These are phyloP conservation scores for Emmonsiellopsis sp. DNA, from an alignment of 2,329 filamentous ascomycete genomes.

Conservation along the genomic window DNA sequence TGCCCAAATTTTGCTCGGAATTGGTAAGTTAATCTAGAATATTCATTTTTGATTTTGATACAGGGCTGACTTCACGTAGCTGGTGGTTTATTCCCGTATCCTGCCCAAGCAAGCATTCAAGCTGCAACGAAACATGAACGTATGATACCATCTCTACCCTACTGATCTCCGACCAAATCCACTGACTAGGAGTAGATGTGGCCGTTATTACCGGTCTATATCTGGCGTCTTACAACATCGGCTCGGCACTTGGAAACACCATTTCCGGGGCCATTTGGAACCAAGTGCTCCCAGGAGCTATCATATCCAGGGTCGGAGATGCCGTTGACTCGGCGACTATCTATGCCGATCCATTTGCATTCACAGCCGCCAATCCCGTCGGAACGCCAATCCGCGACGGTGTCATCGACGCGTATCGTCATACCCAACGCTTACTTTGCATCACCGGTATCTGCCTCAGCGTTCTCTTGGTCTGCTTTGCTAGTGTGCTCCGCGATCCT, in stretches of 20 bases:
- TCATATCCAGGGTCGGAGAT: slow-evolving; percentile 32
- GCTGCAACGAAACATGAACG: slow-evolving; percentile 42
- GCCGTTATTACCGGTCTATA: slow-evolving; percentile 56
- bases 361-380: slow-evolving; percentile 29
- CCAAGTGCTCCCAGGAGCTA: slow-evolving; percentile 42
- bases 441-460: slow-evolving; percentile 43
- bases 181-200: slow-evolving; percentile 31
- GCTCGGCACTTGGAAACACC: slow-evolving; percentile 50
- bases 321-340: slow-evolving; percentile 29
- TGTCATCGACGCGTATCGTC: slow-evolving; percentile 36
- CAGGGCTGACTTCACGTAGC: slow-evolving; percentile 18
- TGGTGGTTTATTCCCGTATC: slow-evolving; percentile 52
- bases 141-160: slow-evolving; percentile 10
- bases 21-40: slow-evolving; percentile 28
- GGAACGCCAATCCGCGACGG: slow-evolving; percentile 36
- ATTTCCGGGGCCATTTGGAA: slow-evolving; percentile 56
- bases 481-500: slow-evolving; percentile 38
- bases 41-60: background rate
- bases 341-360: slow-evolving; percentile 35
- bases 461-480: slow-evolving; percentile 37
- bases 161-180: background rate
- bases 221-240: slow-evolving; percentile 54
- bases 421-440: slow-evolving; percentile 39
- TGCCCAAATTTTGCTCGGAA: slow-evolving; percentile 52
- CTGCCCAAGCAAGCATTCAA: slow-evolving; percentile 43